A percentile compares a stretch with the other conserved stretches of the same genome.
Evolutionary conservation across 1,284 basidiomycete species (phyloP).

Genomic region (Mycena sp.): DNA sequence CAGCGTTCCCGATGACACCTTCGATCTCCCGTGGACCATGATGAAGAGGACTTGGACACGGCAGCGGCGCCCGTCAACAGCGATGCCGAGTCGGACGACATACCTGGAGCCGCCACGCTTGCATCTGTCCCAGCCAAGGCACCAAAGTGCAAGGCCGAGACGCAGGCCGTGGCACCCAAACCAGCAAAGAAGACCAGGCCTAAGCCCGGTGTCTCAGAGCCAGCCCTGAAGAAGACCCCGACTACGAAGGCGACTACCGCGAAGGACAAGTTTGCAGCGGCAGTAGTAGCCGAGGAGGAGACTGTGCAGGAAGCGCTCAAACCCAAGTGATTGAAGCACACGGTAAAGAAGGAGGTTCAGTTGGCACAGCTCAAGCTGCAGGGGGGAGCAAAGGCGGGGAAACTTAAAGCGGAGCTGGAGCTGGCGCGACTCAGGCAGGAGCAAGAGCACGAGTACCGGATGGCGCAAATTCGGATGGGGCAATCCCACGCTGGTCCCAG

Average conservation of each 20-base stretch:
- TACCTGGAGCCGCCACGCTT: not conserved
- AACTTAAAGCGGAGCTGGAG: not conserved
- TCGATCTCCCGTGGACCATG: not conserved
- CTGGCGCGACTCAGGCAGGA: too few relatives aligned
- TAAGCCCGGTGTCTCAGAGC: not conserved
- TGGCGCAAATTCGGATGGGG: not conserved
- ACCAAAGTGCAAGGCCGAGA: not conserved
- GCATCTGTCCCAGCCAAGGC: not conserved
- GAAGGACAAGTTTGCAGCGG: conserved; percentile 3
- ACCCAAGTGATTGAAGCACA: not conserved
- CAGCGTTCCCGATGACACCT: not conserved
- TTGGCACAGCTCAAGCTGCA: not conserved
- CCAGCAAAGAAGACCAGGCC: not conserved
- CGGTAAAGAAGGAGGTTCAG: not conserved
- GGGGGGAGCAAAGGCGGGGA: not conserved
- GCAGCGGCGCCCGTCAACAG: not conserved
- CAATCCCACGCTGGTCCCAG: not conserved
- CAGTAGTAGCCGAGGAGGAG: not conserved
- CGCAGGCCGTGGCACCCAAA: not conserved
- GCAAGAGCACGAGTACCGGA: conserved; percentile 1
- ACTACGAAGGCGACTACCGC: not conserved
- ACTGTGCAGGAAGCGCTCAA: not conserved
- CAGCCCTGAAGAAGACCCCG: not conserved
- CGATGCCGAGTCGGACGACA: not conserved
- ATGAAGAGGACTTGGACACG: too few relatives aligned